These are phyloP conservation scores for Paraurostyla sp. DNA, from an alignment of 73 alveolate species.

Conservation along the genomic window DNA sequence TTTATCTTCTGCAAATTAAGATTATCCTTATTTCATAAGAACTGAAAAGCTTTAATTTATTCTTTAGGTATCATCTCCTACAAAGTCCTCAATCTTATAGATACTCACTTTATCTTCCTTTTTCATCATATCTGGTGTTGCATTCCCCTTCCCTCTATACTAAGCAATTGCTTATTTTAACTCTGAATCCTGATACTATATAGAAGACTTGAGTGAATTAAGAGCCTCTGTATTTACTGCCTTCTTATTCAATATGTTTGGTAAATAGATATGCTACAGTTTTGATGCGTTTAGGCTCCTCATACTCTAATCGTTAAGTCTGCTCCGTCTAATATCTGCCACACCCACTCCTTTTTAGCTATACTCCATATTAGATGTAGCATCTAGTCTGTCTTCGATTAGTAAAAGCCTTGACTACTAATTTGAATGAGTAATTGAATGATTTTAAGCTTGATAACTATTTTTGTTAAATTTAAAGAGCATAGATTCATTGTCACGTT, in stretches of 20 bases:
- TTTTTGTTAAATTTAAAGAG: background rate
- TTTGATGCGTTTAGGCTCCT: no score
- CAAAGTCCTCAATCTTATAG: background rate
- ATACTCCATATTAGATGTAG: background rate
- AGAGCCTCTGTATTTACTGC: no score
- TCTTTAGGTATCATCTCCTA: constrained; percentile 7
- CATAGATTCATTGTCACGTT: background rate
- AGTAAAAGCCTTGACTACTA: background rate
- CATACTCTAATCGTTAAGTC: no score
- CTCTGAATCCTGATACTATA: no score
- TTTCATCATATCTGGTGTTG: background rate
- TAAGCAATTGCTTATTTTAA: background rate
- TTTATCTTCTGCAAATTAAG: background rate
- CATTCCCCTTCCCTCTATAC: background rate
- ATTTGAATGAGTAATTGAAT: background rate
- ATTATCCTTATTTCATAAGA: background rate
- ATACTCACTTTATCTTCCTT: background rate
- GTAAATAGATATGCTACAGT: no score
- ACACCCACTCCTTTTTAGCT: background rate
- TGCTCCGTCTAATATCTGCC: no score
- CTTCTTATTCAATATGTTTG: no score
- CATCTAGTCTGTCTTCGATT: background rate
- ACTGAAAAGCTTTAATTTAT: background rate
- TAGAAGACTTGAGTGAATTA: no score
- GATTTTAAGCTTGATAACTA: background rate